phyloP scores from a whole-genome alignment of 768 basidiomycete species.

The Leccinellum albellum region DNA sequence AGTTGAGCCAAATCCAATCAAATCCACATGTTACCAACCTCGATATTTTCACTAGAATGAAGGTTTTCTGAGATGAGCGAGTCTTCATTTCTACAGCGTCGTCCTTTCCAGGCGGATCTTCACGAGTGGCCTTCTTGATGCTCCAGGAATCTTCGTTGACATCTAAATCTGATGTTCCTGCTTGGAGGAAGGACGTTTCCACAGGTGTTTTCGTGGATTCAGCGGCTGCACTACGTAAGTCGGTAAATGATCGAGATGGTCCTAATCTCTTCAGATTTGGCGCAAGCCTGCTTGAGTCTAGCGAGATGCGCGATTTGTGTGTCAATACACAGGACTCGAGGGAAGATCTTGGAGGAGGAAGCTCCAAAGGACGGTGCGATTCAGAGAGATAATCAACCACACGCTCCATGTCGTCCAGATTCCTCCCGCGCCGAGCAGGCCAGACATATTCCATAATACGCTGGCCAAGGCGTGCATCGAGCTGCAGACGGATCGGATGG shows the following conservation, averaged over 20 bases:
- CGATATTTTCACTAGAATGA: slow-evolving; percentile 71
- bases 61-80: slow-evolving; percentile 79
- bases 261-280: slow-evolving; percentile 52
- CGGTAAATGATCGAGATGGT: slow-evolving; percentile 67
- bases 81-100: slow-evolving; percentile 81
- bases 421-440: slow-evolving; percentile 52
- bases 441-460: slow-evolving; percentile 88
- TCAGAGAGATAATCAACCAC: slow-evolving; percentile 9
- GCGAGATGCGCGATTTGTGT: slow-evolving; percentile 28
- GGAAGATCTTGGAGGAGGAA: slow-evolving; percentile 38
- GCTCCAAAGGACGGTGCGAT: slow-evolving; percentile 18
- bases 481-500: slow-evolving; percentile 82
- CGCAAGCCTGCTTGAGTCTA: slow-evolving; percentile 32
- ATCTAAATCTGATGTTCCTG: slow-evolving; percentile 15
- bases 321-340: slow-evolving; percentile 48
- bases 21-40: slow-evolving; percentile 41
- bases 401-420: background rate
- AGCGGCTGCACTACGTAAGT: slow-evolving; percentile 49
- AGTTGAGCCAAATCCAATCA: slow-evolving; percentile 18
- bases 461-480: slow-evolving; percentile 79
- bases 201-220: slow-evolving; percentile 26
- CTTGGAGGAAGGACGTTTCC: slow-evolving; percentile 7
- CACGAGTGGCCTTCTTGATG: slow-evolving; percentile 15
- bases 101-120: slow-evolving; percentile 31
- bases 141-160: slow-evolving; percentile 21